Evolutionary conservation across 495 filamentous ascomycete genomes (phyloP).

Genomic region (Thozetella sp.): DNA sequence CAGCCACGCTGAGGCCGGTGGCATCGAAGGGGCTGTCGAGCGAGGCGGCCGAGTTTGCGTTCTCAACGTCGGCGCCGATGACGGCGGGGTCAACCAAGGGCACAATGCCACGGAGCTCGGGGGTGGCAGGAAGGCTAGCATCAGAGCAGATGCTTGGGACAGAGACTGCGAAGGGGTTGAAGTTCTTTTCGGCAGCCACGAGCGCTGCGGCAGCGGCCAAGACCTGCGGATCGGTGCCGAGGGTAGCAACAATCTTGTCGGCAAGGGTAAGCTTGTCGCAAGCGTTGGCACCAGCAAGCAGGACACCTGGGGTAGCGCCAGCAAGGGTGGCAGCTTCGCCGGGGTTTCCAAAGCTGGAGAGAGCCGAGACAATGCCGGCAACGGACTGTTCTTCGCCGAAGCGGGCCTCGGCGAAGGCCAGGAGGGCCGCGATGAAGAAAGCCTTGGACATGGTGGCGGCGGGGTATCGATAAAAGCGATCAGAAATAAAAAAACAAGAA

Average conservation of each 20-base stretch:
- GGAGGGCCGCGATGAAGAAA: slow-evolving; percentile 37
- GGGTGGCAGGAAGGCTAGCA: slow-evolving; percentile 53
- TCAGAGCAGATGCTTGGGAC: slow-evolving; percentile 61
- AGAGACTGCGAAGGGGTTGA: slow-evolving; percentile 59
- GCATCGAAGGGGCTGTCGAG: slow-evolving; percentile 50
- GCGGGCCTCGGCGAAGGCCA: slow-evolving; percentile 52
- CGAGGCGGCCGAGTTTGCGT: slow-evolving; percentile 52
- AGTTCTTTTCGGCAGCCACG: slow-evolving; percentile 68
- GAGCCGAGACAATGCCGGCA: slow-evolving; percentile 38
- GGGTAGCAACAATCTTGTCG: slow-evolving; percentile 57
- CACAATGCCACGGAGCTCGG: slow-evolving; percentile 58
- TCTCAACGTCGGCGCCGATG: slow-evolving; percentile 49
- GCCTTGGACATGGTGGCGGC: slow-evolving; percentile 47
- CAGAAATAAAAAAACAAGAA: background rate
- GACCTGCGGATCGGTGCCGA: slow-evolving; percentile 52
- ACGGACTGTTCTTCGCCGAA: slow-evolving; percentile 56
- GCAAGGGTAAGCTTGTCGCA: slow-evolving; percentile 60
- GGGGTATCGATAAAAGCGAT: slow-evolving; percentile 18
- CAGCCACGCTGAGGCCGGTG: slow-evolving; percentile 54
- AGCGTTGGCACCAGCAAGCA: slow-evolving; percentile 58
- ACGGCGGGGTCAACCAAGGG: slow-evolving; percentile 62
- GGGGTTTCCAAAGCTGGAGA: slow-evolving; percentile 47
- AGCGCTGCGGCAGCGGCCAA: slow-evolving; percentile 58
- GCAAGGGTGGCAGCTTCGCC: slow-evolving; percentile 58
- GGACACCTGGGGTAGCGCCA: slow-evolving; percentile 48